phyloP scores from a whole-genome alignment of 1,139 yeast species.

The Saccharomycopsis crataegensis region DNA sequence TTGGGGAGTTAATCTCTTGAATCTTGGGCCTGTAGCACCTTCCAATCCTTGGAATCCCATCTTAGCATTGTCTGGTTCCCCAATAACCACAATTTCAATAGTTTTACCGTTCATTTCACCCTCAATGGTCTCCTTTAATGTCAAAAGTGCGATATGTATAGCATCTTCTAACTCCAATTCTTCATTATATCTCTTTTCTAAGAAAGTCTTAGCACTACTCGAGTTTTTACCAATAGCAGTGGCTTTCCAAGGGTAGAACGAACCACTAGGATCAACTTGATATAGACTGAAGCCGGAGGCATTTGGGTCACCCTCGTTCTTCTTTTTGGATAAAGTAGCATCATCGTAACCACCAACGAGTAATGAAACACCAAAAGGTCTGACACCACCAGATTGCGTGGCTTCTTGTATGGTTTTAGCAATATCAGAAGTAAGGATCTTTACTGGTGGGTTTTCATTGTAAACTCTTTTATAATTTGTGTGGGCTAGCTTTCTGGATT shows the following conservation, averaged over 20 bases:
- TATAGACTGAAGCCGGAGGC: constrained; percentile 72
- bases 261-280: constrained; percentile 97
- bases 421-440: constrained; percentile 86
- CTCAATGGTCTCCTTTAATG: constrained; percentile 93
- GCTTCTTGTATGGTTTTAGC: constrained; percentile 98
- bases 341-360: constrained; percentile 93
- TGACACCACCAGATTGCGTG: constrained; percentile 95
- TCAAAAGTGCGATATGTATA: constrained; percentile 88
- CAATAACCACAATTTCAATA: constrained; percentile 85
- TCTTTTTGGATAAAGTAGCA: constrained; percentile 23
- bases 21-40: constrained; percentile 74
- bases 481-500: constrained; percentile 89
- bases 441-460: constrained; percentile 96
- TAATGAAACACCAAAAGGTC: constrained; percentile 95
- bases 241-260: constrained; percentile 99
- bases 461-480: constrained; percentile 87
- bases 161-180: constrained; percentile 97
- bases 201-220: constrained; percentile 87
- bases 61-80: constrained; percentile 73
- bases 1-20: constrained; percentile 74
- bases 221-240: constrained; percentile 98
- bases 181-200: constrained; percentile 97
- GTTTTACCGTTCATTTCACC: constrained; percentile 97
- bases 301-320: constrained; percentile 20
- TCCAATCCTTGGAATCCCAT: constrained; percentile 85